phyloP scores from a whole-genome alignment of 805 yeast species.

The Diddensiella santjacobensis region DNA sequence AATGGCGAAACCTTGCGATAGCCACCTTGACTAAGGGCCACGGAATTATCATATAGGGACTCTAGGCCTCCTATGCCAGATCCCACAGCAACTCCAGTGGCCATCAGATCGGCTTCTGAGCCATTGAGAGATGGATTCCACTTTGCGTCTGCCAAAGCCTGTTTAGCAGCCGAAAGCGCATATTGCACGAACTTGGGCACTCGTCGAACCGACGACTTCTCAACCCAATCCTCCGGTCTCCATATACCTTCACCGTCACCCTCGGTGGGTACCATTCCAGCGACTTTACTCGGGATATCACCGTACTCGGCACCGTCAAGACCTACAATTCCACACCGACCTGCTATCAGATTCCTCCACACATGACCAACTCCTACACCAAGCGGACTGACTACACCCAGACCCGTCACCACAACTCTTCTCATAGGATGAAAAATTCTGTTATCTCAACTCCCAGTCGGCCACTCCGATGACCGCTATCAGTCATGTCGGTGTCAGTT shows the following conservation, averaged over 20 bases:
- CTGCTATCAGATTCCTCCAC: conserved; percentile 35
- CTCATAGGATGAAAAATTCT: too few species aligned
- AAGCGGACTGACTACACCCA: conserved; percentile 82
- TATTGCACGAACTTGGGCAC: conserved; percentile 72
- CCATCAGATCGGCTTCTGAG: conserved; percentile 19
- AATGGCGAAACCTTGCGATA: conserved; percentile 77
- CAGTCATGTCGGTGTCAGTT: too few species aligned
- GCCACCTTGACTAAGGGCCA: conserved; percentile 46
- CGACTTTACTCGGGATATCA: conserved; percentile 64
- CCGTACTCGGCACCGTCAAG: conserved; percentile 45
- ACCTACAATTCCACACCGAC: conserved; percentile 37
- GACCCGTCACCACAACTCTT: conserved; percentile 88
- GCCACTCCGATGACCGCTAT: too few species aligned
- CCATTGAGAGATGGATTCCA: conserved; percentile 40
- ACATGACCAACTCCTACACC: conserved; percentile 48
- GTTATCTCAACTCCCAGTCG: too few species aligned
- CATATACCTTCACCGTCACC: conserved; percentile 43
- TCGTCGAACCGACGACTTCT: conserved; percentile 51
- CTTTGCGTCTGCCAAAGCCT: conserved; percentile 70
- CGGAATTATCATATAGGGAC: conserved; percentile 63
- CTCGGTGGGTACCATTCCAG: conserved; percentile 52
- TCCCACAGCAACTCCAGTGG: conserved; percentile 74
- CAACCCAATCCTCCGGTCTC: conserved; percentile 50
- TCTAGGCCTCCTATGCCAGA: conserved; percentile 88
- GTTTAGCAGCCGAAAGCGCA: conserved; percentile 69